Percentiles rank a stretch among this genome's conserved stretches.
phyloP scores from a whole-genome alignment of 2,329 filamentous ascomycete genomes.

The Aureobasidium mangrovei region DNA sequence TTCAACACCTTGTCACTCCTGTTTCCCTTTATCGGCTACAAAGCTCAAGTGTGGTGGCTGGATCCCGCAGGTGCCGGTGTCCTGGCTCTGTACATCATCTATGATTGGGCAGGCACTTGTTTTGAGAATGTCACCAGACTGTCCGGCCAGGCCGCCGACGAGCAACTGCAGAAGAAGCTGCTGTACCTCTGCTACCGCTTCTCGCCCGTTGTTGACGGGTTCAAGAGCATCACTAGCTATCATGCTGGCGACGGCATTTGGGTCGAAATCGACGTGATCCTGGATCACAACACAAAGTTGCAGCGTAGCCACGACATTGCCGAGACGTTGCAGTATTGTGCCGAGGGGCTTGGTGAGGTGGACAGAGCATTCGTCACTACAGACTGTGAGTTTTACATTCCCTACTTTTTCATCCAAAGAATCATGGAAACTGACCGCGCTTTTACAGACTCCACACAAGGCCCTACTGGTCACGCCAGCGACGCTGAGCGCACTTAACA shows the following conservation, averaged over 20 bases:
- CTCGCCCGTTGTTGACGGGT: conserved; percentile 27
- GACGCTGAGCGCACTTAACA: conserved; percentile 21
- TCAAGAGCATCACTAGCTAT: conserved; percentile 42
- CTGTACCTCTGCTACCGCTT: conserved; percentile 48
- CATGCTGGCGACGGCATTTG: conserved; percentile 56
- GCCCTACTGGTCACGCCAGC: conserved; percentile 34
- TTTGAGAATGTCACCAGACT: conserved; percentile 51
- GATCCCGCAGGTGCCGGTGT: conserved; percentile 54
- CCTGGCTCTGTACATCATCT: conserved; percentile 58
- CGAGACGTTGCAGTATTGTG: conserved; percentile 55
- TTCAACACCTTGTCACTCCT: conserved; percentile 57
- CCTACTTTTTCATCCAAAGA: background rate
- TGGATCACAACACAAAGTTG: conserved; percentile 46
- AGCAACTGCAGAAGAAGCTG: conserved; percentile 46
- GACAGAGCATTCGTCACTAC: conserved; percentile 45
- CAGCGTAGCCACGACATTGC: conserved; percentile 50
- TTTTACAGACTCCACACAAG: conserved; percentile 27
- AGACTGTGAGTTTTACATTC: conserved; percentile 34
- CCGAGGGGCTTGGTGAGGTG: conserved; percentile 46
- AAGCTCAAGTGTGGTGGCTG: conserved; percentile 56
- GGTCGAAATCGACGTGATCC: conserved; percentile 53
- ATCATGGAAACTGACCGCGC: background rate
- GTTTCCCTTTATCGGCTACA: conserved; percentile 53
- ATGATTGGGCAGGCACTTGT: conserved; percentile 57
- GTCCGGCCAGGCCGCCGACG: conserved; percentile 48